A percentile compares a stretch with the other conserved stretches of the same genome.
phyloP scores from a whole-genome alignment of 106 monocot genomes.

The Dactylorhiza incarnata region DNA sequence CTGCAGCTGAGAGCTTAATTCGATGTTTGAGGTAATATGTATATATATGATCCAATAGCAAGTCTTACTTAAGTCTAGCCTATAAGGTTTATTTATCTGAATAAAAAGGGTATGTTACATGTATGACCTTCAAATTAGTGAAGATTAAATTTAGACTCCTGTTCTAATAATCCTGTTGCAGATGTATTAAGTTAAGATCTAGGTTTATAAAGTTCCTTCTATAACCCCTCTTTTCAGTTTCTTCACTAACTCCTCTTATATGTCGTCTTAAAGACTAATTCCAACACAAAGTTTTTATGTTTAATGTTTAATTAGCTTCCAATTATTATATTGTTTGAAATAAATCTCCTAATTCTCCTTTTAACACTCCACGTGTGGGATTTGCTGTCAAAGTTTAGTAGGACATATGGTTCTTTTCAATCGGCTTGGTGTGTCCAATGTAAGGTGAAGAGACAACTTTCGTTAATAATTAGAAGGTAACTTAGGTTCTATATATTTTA shows the following conservation, averaged over 20 bases:
- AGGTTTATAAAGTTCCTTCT: not conserved
- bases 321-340: too few relatives aligned
- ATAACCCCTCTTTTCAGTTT: not conserved
- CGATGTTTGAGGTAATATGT: constrained; percentile 41
- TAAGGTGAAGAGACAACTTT: too few relatives aligned
- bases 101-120: not conserved
- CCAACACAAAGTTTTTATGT: not conserved
- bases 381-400: too few relatives aligned
- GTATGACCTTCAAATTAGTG: not conserved
- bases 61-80: not conserved
- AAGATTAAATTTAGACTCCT: not conserved
- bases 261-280: not conserved
- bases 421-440: too few relatives aligned
- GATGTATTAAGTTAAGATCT: not conserved
- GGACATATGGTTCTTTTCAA: too few relatives aligned
- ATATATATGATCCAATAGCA: not conserved
- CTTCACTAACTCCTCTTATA: not conserved
- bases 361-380: too few relatives aligned
- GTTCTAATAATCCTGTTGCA: not conserved
- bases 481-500: too few relatives aligned
- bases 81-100: not conserved
- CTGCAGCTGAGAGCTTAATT: constrained; percentile 54
- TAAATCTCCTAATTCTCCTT: too few relatives aligned
- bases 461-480: too few relatives aligned
- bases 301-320: not conserved